Evolutionary conservation across 352 stramenopile species (phyloP), one percentile per base, ranked within the genome.

Genomic region (Pythium vanterpoolii): DNA sequence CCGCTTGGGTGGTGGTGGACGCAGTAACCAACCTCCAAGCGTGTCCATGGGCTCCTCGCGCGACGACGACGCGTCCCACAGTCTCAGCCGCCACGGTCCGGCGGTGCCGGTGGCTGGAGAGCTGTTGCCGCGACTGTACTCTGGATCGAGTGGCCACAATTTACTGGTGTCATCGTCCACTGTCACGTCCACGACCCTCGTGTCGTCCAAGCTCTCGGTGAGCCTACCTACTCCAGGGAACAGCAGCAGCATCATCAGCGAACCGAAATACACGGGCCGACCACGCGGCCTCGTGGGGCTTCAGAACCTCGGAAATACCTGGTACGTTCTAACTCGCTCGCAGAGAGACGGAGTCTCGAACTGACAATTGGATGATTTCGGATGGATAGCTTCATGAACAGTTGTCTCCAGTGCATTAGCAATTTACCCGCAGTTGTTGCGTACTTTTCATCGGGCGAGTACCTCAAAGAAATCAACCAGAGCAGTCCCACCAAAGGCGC

Each of bases 291-390:
- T 61, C 28, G 53, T 61, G 4, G 54, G 55, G 7, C 71, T 94
- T 1, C 78, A 90, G 50, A 93, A 94, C 45, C 71, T 91, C 16
- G 81, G 83, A 21, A 94, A 94, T 60, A 92, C 84, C 16, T 93
- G 79, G 76, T 87, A 71, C 23, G 69, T 60, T 11, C 23, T 34
- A 50, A 8, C 19, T 44, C 28, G 19, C 14, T 8, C 23, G 5
- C 13, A 6, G 23, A 59, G 6, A 34, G 16, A 13, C 5, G 26
- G 24, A 34, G 14, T 21, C 23, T 8, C 38, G 28, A 5, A 52
- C 4, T 39, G 36, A 43, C 9, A n/a, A 24, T 13, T 52, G 5
- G 18, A 23, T 21, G 13, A 14, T 36, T 52, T 54, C 8, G 26
- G 30, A 42, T 19, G 11, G 49, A 14, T 55, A 89, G 86, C 34